Conservation (phyloP, 176 grass and related monocot genomes). For the Rhipidocladum racemiflorum region DNA sequence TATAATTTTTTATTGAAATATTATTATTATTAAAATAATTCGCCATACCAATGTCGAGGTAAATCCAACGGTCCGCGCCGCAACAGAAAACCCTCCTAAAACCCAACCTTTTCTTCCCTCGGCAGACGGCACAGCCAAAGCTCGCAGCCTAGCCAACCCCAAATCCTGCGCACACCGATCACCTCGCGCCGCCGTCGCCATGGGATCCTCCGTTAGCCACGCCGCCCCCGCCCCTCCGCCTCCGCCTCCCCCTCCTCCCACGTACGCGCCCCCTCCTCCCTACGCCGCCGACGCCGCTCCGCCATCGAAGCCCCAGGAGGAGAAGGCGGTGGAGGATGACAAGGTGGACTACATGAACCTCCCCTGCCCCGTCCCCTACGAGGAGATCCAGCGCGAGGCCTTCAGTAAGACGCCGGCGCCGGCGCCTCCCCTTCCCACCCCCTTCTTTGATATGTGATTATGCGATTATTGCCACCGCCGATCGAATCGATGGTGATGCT, state of each 20-base stretch:
- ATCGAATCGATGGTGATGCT: slow-evolving; percentile 1
- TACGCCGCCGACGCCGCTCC: neutral
- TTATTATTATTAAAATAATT: no score
- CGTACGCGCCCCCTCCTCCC: slow-evolving; percentile 13
- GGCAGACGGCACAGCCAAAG: slow-evolving; percentile 29
- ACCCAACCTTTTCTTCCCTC: slow-evolving; percentile 14
- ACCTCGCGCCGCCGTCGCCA: slow-evolving; percentile 16
- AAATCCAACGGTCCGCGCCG: no score
- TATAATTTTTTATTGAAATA: no score
- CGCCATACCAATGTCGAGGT: no score
- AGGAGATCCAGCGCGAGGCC: slow-evolving; percentile 62
- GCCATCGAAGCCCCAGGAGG: neutral
- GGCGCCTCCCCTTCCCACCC: neutral
- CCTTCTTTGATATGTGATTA: neutral
- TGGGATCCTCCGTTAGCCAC: slow-evolving; percentile 43
- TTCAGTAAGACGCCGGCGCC: slow-evolving; percentile 40
- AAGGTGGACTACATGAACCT: slow-evolving; percentile 84
- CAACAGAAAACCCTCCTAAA: slow-evolving; percentile 48
- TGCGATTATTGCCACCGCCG: neutral
- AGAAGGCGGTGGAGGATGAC: slow-evolving; percentile 34
- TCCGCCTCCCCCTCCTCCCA: neutral
- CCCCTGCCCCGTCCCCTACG: slow-evolving; percentile 58
- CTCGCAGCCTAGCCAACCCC: neutral
- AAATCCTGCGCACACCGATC: slow-evolving; percentile 12
- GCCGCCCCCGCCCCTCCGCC: neutral